Conservation (phyloP, 257 asterid species). For the Solanum bukasovii region DNA sequence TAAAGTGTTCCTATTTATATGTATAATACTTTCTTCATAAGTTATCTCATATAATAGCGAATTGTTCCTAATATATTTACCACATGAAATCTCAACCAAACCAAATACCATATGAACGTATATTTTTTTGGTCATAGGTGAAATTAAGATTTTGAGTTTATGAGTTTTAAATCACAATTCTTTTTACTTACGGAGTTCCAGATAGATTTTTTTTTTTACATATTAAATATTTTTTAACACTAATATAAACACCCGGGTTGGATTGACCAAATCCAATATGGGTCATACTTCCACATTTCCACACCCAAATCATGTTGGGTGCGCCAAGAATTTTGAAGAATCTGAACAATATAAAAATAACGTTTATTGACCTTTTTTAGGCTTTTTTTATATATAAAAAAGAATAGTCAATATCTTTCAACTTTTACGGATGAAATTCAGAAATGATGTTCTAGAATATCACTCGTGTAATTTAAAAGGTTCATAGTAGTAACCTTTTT, state of each 20-base stretch:
- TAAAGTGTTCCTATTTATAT: neutral
- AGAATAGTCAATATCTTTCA: neutral
- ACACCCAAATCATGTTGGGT: neutral
- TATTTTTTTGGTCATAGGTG: rapidly evolving
- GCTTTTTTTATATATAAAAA: neutral
- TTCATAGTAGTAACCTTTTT: neutral
- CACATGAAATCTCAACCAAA: neutral
- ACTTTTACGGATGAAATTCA: neutral
- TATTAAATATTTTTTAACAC: neutral
- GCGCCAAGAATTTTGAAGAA: neutral
- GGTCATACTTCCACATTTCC: too few species aligned
- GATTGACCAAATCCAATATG: neutral
- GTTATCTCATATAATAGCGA: neutral
- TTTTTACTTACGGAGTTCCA: neutral
- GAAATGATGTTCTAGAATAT: neutral
- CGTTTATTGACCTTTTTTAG: neutral
- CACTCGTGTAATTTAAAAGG: neutral
- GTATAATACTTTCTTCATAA: neutral
- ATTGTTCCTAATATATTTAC: neutral
- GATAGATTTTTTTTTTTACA: neutral
- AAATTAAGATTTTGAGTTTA: neutral
- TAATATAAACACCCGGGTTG: neutral
- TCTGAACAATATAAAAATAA: neutral
- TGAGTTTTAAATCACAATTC: neutral
- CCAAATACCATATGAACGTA: neutral